Base-by-base conservation (phyloP, 129 eudicot genomes). In the Gnaphalium uliginosum region DNA sequence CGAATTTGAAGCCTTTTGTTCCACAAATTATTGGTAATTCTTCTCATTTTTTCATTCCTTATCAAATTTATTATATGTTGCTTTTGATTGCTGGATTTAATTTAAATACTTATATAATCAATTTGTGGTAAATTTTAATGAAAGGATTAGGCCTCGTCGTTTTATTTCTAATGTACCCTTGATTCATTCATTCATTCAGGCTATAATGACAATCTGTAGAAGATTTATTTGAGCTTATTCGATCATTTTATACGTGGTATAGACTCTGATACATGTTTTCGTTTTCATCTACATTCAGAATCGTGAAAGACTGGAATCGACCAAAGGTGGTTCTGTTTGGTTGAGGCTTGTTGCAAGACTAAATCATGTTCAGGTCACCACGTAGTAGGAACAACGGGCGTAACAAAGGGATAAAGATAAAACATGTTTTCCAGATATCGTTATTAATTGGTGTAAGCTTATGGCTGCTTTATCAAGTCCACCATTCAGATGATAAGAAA, bases 381-480 rank as follows among this genome's bases (percentile, higher is more conserved):
- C 86, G 94, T 9, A 83, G 97, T 11, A 84, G 97, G 80, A 86
- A 8, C 21, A 63, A 85, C 53, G 81, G 51, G 66, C 83, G 94
- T 54, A 85, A 85, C 62, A 89, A 87, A 77, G 92, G 94, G 29
- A 69, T 86, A 7, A 89, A 89, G 74, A 85, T 92, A 57, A 89
- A 89, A 76, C 96, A 84, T 76, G 96, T 83, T 58, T 65, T 89
- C 25, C 94, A 87, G 32, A 51, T 89, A 35, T 67, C 83, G 39
- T 14, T 86, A 32, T 76, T 92, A 66, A 51, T 87, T n/a, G 94
- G 87, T 25, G 86, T 90, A 53, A 75, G 92, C 59, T 29, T 89
- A 41, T 89, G 96, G 94, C 76, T 92, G 63, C 88, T 92, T 8
- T 92, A 92, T 71, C 98, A 87, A 65, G 85, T 89, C 59, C 94